Conservation (phyloP, 2,329 filamentous ascomycete species). For the Epicoccum nigrum region DNA sequence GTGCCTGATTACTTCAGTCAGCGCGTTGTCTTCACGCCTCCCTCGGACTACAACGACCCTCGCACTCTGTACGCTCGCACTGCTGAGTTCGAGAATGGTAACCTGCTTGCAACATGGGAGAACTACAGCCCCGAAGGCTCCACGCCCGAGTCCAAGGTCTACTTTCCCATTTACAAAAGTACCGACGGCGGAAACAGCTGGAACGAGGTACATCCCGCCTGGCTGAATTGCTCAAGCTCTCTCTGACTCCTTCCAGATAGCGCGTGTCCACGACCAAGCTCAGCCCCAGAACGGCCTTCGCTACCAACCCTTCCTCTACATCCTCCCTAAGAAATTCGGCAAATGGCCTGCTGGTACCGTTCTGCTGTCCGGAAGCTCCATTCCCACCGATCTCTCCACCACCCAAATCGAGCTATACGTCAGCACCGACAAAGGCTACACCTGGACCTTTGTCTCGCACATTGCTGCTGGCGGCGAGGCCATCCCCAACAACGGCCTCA, state of each 20-base stretch:
- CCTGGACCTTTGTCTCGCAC: slow-evolving; percentile 71
- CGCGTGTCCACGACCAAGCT: slow-evolving; percentile 66
- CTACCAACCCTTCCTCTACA: slow-evolving; percentile 73
- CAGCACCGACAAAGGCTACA: slow-evolving; percentile 63
- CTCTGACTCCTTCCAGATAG: too few relatives aligned
- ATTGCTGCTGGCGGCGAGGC: slow-evolving; percentile 70
- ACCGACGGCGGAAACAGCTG: slow-evolving; percentile 60
- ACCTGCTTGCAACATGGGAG: slow-evolving; percentile 61
- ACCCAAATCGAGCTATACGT: slow-evolving; percentile 75
- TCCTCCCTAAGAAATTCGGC: slow-evolving; percentile 64
- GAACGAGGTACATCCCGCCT: too few relatives aligned
- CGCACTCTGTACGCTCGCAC: slow-evolving; percentile 61
- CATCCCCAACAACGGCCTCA: slow-evolving; percentile 66
- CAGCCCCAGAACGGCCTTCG: slow-evolving; percentile 70
- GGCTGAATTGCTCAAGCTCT: too few relatives aligned
- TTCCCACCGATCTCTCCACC: slow-evolving; percentile 62
- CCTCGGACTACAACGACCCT: slow-evolving; percentile 53
- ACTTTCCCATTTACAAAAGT: slow-evolving; percentile 56
- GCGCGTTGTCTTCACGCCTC: slow-evolving; percentile 52
- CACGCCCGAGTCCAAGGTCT: slow-evolving; percentile 44
- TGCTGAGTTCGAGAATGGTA: slow-evolving; percentile 52
- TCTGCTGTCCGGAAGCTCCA: slow-evolving; percentile 65
- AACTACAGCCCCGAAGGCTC: slow-evolving; percentile 56
- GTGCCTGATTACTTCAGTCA: slow-evolving; percentile 38
- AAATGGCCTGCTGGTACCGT: slow-evolving; percentile 67